Evolutionary conservation across 2,329 filamentous ascomycete species (phyloP).

Genomic region (Fonsecaea erecta): DNA sequence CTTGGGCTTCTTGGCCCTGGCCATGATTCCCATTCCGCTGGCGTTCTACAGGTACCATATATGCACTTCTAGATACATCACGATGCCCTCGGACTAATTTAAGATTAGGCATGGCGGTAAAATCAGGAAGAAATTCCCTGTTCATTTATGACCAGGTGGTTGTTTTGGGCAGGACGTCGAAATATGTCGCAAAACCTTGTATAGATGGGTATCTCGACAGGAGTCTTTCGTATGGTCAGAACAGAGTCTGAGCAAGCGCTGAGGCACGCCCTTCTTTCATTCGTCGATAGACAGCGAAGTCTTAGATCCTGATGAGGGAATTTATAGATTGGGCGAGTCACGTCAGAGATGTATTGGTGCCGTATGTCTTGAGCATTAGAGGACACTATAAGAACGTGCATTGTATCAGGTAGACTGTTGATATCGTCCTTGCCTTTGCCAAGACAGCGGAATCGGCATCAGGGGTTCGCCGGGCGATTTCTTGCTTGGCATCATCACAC

Average conservation of each 20-base stretch:
- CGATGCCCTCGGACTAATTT: neutral
- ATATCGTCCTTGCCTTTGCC: too few relatives aligned
- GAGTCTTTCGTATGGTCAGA: neutral
- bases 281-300: too few relatives aligned
- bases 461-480: neutral
- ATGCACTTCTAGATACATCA: too few relatives aligned
- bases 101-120: neutral
- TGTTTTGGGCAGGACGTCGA: neutral
- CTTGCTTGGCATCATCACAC: slow-evolving; percentile 3
- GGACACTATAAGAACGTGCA: too few relatives aligned
- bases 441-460: too few relatives aligned
- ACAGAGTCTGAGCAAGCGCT: neutral
- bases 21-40: slow-evolving; percentile 53
- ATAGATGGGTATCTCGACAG: neutral
- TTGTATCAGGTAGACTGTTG: too few relatives aligned
- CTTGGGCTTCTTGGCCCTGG: slow-evolving; percentile 61
- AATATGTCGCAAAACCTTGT: neutral
- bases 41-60: slow-evolving; percentile 45
- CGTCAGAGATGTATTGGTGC: too few relatives aligned
- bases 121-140: neutral
- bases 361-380: too few relatives aligned
- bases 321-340: too few relatives aligned
- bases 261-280: too few relatives aligned
- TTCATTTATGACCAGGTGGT: neutral
- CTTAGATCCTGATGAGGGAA: too few relatives aligned